Conservation (phyloP, 441 rosid species). For the Omphalea diandra region DNA sequence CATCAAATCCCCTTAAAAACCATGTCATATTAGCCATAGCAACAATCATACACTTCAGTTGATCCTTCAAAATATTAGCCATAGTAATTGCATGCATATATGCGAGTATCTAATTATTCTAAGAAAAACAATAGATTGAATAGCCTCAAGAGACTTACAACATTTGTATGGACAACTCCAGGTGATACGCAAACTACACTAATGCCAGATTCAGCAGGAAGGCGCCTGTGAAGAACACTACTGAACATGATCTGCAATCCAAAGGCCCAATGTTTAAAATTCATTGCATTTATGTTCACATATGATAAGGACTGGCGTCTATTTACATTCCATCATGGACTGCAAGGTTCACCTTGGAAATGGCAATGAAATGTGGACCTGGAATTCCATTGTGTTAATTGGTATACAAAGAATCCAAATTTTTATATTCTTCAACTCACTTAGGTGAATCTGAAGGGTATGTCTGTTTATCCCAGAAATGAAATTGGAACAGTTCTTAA, state of each 20-base stretch:
- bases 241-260: constrained; percentile 89
- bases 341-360: background rate
- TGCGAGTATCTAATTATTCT: background rate
- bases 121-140: background rate
- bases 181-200: constrained; percentile 83
- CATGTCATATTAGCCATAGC: background rate
- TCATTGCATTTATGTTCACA: constrained; percentile 3
- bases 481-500: background rate
- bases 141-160: constrained; percentile 55
- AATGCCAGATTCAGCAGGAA: constrained; percentile 93
- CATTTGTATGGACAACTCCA: constrained; percentile 88
- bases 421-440: background rate
- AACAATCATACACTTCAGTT: background rate
- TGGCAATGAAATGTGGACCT: background rate
- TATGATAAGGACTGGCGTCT: background rate
- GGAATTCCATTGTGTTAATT: background rate
- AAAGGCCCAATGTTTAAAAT: constrained; percentile 20
- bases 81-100: background rate
- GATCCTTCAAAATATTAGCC: background rate
- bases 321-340: constrained; percentile 3
- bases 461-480: background rate
- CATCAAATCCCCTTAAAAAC: no score
- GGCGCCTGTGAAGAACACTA: constrained; percentile 72
- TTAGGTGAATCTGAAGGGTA: background rate
- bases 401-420: background rate